These are phyloP conservation scores for Ceratocystis alfenasii DNA, from an alignment of 2,329 filamentous ascomycete genomes.

Conservation along the genomic window DNA sequence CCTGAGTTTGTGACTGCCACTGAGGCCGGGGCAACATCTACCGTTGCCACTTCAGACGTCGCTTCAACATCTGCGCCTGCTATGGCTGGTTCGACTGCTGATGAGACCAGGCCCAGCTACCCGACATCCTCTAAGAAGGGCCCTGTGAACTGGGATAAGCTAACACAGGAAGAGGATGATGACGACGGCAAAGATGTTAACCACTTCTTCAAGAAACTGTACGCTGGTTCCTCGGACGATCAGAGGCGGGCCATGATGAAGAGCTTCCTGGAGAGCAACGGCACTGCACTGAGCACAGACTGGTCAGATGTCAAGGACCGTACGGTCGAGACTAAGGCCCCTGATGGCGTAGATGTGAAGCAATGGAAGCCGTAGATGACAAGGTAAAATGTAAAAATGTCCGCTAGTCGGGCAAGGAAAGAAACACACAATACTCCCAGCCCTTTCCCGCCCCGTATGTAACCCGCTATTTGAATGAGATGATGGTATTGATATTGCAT, in stretches of 20 bases:
- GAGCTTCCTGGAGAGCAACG: conserved; percentile 87
- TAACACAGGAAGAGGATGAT: conserved; percentile 44
- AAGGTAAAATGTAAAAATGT: background rate
- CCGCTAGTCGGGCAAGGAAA: background rate
- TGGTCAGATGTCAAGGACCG: conserved; percentile 70
- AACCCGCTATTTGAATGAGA: background rate
- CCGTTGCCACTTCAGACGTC: background rate
- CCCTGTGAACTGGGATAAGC: conserved; percentile 83
- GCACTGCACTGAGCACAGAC: conserved; percentile 82
- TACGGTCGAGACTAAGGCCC: conserved; percentile 59
- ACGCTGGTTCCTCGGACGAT: conserved; percentile 63
- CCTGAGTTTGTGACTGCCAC: conserved; percentile 3
- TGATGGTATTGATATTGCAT: background rate
- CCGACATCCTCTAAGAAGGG: conserved; percentile 77
- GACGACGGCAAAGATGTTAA: conserved; percentile 51
- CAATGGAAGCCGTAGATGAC: conserved; percentile 41
- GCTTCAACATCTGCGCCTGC: conserved; percentile 16
- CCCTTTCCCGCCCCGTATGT: background rate
- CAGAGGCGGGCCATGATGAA: conserved; percentile 94
- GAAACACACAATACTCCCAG: background rate
- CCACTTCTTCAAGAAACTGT: conserved; percentile 81
- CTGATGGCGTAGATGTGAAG: conserved; percentile 66
- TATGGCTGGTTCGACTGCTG: background rate
- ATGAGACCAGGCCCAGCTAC: conserved; percentile 46
- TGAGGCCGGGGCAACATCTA: conserved; percentile 27